Percentiles rank a stretch among this genome's conserved stretches.
Evolutionary conservation across 2,329 filamentous ascomycete species (phyloP).

Genomic region (Diplodia intermedia): DNA sequence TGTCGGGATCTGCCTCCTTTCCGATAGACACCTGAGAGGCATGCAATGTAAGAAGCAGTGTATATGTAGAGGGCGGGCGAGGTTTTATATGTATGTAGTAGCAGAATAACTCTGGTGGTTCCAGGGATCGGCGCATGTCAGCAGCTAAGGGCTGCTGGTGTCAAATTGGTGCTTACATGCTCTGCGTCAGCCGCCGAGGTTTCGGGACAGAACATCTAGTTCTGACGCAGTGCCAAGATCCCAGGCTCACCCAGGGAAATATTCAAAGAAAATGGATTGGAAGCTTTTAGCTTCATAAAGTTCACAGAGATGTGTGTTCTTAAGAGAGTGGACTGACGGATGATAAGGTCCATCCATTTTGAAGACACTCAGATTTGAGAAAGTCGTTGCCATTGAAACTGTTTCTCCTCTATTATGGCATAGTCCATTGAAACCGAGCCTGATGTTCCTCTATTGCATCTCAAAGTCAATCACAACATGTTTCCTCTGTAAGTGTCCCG

Average conservation of each 20-base stretch:
- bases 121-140: background rate
- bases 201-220: background rate
- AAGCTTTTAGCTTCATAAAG: too few relatives aligned
- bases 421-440: background rate
- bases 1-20: background rate
- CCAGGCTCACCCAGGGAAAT: background rate
- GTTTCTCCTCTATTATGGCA: background rate
- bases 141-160: background rate
- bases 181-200: background rate
- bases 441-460: background rate
- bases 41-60: background rate
- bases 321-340: too few relatives aligned
- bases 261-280: background rate
- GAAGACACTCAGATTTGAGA: too few relatives aligned
- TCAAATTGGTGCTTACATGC: conserved; percentile 7
- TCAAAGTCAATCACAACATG: background rate
- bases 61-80: background rate
- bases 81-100: background rate
- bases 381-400: too few relatives aligned
- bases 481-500: background rate
- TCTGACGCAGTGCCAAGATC: background rate
- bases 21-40: too few relatives aligned
- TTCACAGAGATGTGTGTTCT: too few relatives aligned
- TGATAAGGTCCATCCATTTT: too few relatives aligned
- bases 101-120: background rate